phyloP scores from a whole-genome alignment of 2,329 filamentous ascomycete genomes.

The Colletotrichum tanaceti region DNA sequence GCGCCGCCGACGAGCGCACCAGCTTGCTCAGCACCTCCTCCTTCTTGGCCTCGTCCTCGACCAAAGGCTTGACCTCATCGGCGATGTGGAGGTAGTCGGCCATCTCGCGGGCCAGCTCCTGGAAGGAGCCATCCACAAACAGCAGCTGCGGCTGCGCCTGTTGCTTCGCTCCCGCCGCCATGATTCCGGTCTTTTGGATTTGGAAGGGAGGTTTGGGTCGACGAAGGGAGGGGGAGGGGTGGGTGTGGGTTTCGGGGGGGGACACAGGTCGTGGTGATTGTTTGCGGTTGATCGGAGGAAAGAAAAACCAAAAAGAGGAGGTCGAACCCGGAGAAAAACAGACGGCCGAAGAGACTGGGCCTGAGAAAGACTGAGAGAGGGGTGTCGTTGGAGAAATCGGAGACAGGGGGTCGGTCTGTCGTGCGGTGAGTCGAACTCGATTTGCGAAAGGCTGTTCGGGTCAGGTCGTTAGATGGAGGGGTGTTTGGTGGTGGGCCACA shows the following conservation, averaged over 20 bases:
- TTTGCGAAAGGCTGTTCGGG: conserved; percentile 34
- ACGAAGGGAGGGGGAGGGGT: conserved; percentile 29
- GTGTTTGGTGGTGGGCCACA: conserved; percentile 30
- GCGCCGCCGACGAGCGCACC: conserved; percentile 78
- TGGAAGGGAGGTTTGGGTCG: conserved; percentile 25
- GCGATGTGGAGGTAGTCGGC: conserved; percentile 91
- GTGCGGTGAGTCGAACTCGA: conserved; percentile 34
- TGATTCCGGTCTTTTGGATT: conserved; percentile 41
- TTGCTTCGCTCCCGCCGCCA: conserved; percentile 51
- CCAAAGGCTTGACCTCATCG: conserved; percentile 79
- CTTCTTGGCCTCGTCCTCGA: conserved; percentile 73
- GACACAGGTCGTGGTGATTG: conserved; percentile 29
- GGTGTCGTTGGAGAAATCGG: conserved; percentile 37
- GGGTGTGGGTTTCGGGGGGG: conserved; percentile 32
- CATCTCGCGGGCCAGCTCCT: conserved; percentile 93
- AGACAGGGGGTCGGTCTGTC: conserved; percentile 41
- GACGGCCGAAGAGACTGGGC: conserved; percentile 27
- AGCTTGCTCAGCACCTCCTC: conserved; percentile 92
- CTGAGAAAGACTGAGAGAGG: conserved; percentile 18
- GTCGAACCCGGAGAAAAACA: conserved; percentile 38
- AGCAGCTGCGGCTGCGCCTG: conserved; percentile 69
- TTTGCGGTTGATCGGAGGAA: conserved; percentile 34
- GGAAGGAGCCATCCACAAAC: conserved; percentile 91
- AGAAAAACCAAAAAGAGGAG: conserved; percentile 42
- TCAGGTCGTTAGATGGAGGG: conserved; percentile 36